phyloP scores from a whole-genome alignment of 108 stramenopile genomes.

The Nitzschia sp. region DNA sequence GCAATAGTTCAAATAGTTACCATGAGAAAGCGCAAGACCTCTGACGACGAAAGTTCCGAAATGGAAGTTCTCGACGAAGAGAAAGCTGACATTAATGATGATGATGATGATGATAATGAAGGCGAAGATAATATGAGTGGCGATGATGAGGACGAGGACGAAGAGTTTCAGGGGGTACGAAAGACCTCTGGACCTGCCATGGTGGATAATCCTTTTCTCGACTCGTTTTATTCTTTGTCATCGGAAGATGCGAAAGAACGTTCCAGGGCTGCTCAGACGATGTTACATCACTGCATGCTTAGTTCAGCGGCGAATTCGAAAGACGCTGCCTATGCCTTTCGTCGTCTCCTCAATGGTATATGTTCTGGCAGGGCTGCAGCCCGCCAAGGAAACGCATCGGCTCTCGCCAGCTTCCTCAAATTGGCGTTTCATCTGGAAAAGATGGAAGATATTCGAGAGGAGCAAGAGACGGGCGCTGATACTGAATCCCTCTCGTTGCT shows the following conservation, averaged over 20 bases:
- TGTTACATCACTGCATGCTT: conserved; percentile 72
- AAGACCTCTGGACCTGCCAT: neutral
- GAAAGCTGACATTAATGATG: conserved; percentile 30
- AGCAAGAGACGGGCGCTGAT: conserved; percentile 1
- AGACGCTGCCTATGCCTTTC: conserved; percentile 80
- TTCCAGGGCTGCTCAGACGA: conserved; percentile 61
- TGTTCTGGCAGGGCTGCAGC: conserved; percentile 83
- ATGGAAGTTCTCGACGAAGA: conserved; percentile 41
- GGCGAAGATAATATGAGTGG: conserved; percentile 16
- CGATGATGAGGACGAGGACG: conserved; percentile 16
- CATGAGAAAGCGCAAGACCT: conserved; percentile 27
- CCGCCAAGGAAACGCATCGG: conserved; percentile 84
- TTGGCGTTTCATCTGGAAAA: conserved; percentile 41
- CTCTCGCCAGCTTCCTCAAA: conserved; percentile 72
- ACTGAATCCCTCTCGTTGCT: conserved; percentile 20
- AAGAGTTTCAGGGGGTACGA: conserved; percentile 17
- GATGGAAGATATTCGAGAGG: conserved; percentile 41
- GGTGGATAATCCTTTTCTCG: conserved; percentile 60
- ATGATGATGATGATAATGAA: conserved; percentile 24
- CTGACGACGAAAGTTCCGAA: conserved; percentile 16
- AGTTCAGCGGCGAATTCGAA: conserved; percentile 52
- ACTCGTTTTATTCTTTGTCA: conserved; percentile 77
- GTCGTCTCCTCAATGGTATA: conserved; percentile 77
- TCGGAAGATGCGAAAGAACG: conserved; percentile 61
- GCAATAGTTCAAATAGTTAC: conserved; percentile 2